A percentile compares a stretch with the other conserved stretches of the same genome.
Evolutionary conservation across 495 filamentous ascomycete species (phyloP).

Genomic region (Aspergillus diversus): DNA sequence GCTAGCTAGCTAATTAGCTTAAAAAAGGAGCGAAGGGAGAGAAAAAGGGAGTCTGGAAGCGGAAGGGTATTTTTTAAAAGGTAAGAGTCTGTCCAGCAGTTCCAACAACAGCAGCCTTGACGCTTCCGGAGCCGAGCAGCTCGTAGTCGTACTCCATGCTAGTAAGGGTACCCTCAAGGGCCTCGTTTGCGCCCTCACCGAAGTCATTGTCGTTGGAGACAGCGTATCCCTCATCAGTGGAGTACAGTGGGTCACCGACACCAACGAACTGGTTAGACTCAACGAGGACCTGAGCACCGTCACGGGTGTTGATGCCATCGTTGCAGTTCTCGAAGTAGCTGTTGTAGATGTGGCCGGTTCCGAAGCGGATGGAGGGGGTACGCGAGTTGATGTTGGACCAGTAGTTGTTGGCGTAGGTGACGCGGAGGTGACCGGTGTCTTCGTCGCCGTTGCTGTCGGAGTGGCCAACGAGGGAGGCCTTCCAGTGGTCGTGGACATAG

Average conservation of each 20-base stretch:
- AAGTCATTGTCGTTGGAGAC: slow-evolving; percentile 60
- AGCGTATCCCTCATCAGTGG: slow-evolving; percentile 57
- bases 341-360: slow-evolving; percentile 60
- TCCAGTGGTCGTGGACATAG: slow-evolving; percentile 66
- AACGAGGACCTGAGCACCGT: slow-evolving; percentile 66
- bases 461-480: slow-evolving; percentile 66
- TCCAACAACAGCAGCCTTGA: slow-evolving; percentile 49
- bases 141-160: slow-evolving; percentile 56
- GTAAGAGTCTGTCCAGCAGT: slow-evolving; percentile 59
- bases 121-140: slow-evolving; percentile 45
- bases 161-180: slow-evolving; percentile 49
- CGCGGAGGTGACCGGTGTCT: slow-evolving; percentile 56
- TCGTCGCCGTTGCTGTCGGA: slow-evolving; percentile 44
- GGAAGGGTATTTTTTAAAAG: slow-evolving; percentile 37
- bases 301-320: slow-evolving; percentile 67
- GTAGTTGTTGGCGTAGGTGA: slow-evolving; percentile 68
- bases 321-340: slow-evolving; percentile 49
- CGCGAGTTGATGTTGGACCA: slow-evolving; percentile 65
- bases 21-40: not conserved
- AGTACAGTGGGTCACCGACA: slow-evolving; percentile 54
- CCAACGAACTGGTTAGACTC: slow-evolving; percentile 62
- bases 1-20: not conserved
- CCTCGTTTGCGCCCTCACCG: slow-evolving; percentile 50
- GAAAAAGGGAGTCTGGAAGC: not conserved
- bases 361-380: slow-evolving; percentile 63